These are phyloP conservation scores for Oryza punctata DNA, from an alignment of 176 grass and related monocot genomes.

Conservation along the genomic window DNA sequence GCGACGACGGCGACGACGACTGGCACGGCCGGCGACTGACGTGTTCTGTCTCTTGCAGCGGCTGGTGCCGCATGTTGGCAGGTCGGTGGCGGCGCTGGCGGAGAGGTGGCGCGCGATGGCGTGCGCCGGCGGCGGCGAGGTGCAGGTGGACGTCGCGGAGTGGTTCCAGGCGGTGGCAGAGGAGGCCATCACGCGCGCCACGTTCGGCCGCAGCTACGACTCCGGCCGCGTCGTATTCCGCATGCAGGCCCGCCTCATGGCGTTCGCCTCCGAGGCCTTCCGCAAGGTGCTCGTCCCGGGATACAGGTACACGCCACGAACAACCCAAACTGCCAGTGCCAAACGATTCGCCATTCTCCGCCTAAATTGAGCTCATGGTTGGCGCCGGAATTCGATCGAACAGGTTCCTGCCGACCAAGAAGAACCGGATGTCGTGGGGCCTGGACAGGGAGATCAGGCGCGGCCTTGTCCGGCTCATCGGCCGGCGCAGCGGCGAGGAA, in stretches of 20 bases:
- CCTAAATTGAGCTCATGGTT: not conserved
- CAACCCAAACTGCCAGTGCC: not conserved
- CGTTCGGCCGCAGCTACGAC: constrained; percentile 72
- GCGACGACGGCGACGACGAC: not conserved
- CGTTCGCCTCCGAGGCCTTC: constrained; percentile 76
- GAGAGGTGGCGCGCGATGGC: constrained; percentile 62
- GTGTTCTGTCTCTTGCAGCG: constrained; percentile 37
- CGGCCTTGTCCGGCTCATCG: constrained; percentile 55
- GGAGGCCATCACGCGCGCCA: constrained; percentile 67
- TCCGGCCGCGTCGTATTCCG: constrained; percentile 70
- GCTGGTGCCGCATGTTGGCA: constrained; percentile 63
- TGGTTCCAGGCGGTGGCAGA: constrained; percentile 84
- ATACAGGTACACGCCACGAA: constrained; percentile 51
- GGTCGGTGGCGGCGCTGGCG: constrained; percentile 61
- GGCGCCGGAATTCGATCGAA: not conserved
- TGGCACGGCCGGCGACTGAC: constrained; percentile 39
- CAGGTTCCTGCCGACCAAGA: constrained; percentile 81
- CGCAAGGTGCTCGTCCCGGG: constrained; percentile 91
- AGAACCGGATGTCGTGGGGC: constrained; percentile 67
- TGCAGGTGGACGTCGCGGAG: constrained; percentile 81
- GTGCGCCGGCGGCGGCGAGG: constrained; percentile 49
- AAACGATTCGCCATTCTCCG: not conserved
- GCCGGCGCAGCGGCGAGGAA: constrained; percentile 41
- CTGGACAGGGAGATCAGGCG: constrained; percentile 83
- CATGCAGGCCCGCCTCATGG: constrained; percentile 78